Base-by-base conservation (phyloP, 306 rosid genomes). In the Biancaea sappan region DNA sequence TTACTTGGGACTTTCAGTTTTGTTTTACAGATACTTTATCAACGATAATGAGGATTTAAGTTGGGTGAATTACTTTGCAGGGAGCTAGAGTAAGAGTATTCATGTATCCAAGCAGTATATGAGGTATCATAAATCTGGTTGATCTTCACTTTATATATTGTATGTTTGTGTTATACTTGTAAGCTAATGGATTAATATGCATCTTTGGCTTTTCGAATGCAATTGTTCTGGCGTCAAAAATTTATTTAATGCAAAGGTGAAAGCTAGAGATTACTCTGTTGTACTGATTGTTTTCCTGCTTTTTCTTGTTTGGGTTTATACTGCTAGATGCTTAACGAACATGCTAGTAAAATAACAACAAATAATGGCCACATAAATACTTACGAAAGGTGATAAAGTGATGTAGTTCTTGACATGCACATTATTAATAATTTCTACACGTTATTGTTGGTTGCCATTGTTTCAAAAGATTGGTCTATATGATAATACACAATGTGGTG, bases 91-190 rank as follows among this genome's bases (percentile, higher is more conserved):
- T 93, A 19, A 88, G 97, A 69, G 98, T 93, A 1, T 89, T 93
- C 79, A 87, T 93, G 97, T 93, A 93, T 37, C 98, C 97, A 63
- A 90, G 98, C 80, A 90, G 90, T 64, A 90, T 93, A 24, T 91
- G 67, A 91, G 88, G 96, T 93, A 69, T 24, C 12, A 1, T 37
- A 18, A n/a, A 25, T 15, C 38, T 66, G 57, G 10, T 57, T 26
- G 38, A n/a, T 8, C 28, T 44, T 50, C 26, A 1, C 37, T 12
- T 11, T 51, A 31, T 69, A 24, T 8, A 19, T 48, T 19, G 2
- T 8, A 38, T 19, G 0, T 47, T 22, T 52, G 29, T 10, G 8
- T 21, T 14, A 8, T 8, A 38, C 7, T 6, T 58, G 37, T 19
- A 2, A 2, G 21, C 47, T 24, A 19, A 71, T 50, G 21, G 15